Conservation (phyloP, 2,329 filamentous ascomycete species). For the Penicillium sp. region DNA sequence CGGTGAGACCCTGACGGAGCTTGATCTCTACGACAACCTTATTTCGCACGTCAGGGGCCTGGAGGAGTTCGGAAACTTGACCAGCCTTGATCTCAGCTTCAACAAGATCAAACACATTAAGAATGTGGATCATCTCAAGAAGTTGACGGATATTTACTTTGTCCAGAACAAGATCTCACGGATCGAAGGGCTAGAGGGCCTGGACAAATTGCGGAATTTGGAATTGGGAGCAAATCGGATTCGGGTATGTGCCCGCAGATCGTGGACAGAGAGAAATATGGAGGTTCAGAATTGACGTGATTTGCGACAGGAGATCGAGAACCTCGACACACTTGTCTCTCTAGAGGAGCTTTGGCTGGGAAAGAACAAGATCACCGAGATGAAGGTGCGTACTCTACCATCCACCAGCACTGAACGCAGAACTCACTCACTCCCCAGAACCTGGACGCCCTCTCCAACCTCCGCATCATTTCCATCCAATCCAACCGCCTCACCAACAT, state of each 20-base stretch:
- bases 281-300: neutral
- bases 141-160: constrained; percentile 83
- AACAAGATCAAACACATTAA: constrained; percentile 99
- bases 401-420: neutral
- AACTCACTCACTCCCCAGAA: constrained; percentile 49
- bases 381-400: constrained; percentile 56
- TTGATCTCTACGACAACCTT: constrained; percentile 96
- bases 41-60: constrained; percentile 85
- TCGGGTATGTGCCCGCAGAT: constrained; percentile 51
- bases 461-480: constrained; percentile 90
- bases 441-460: constrained; percentile 72
- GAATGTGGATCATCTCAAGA: constrained; percentile 74
- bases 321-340: constrained; percentile 73
- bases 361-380: constrained; percentile 92
- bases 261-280: neutral
- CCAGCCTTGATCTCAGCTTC: constrained; percentile 86
- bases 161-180: constrained; percentile 91
- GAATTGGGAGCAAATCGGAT: constrained; percentile 94
- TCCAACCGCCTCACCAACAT: constrained; percentile 87
- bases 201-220: constrained; percentile 76
- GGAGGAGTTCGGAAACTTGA: constrained; percentile 75
- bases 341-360: constrained; percentile 92
- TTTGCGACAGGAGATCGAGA: constrained; percentile 68
- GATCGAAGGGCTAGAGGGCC: constrained; percentile 80
- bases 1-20: constrained; percentile 71